Base-by-base conservation (phyloP, 805 yeast genomes). In the Suhomyces canberraensis region DNA sequence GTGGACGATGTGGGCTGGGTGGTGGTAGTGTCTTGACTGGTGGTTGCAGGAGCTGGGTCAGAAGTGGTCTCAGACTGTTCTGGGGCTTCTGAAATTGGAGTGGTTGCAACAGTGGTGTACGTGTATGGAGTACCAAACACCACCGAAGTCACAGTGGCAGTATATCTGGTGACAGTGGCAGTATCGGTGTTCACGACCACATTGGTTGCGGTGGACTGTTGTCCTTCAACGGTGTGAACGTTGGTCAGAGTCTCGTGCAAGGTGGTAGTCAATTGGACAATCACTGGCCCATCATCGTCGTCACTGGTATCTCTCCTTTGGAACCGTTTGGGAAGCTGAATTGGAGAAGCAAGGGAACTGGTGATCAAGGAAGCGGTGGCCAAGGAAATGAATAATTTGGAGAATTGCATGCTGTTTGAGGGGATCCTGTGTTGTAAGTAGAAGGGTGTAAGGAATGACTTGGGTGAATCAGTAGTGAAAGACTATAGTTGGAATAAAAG, bases 91-190 rank as follows among this genome's bases (percentile, higher is more conserved):
- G 39, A 35, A 32, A 58, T 48, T 31, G 69, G 64, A 18, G 66
- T 54, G 17, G 52, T 46, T 5, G 59, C 61, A 32, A 61, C 61
- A 4, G 69, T 64, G 18, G 66, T 56, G 46, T 48, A 66, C 19
- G 69, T 63, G 22, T 50, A 41, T 11, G 64, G 64, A 17, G 54
- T 47, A 16, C 73, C 73, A 37, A 61, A 58, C n/a, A 67, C 60
- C 13, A 71, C 66, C 2, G 63, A 57, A 4, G 73, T 68, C 26
- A 60, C 66, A 6, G 74, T 68, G 13, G 71, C 71, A 28, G 73
- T 68, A 48, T 66, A 67, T 19, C 56, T 52, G 16, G 73, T 68
- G 17, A 59, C 52, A 14, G 73, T 68, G 26, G 58, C 48, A 13
- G 68, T 63, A 15, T 58, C 46, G 16, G 70, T 63, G 33, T 54